These are phyloP conservation scores for Alternaria brassicae DNA, from an alignment of 2,329 filamentous ascomycete species.

Conservation along the genomic window DNA sequence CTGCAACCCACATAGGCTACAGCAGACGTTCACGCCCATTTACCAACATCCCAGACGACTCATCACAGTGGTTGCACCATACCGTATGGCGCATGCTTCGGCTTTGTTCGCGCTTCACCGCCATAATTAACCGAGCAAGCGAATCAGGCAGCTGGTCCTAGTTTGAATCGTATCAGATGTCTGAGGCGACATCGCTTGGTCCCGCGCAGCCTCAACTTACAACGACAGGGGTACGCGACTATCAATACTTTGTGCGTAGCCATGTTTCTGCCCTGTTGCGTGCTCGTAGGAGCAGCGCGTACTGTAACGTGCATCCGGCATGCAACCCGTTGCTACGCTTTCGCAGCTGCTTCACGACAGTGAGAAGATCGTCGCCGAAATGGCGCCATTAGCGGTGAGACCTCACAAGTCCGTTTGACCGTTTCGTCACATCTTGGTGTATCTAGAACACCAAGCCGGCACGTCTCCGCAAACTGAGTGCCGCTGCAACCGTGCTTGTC, in stretches of 20 bases:
- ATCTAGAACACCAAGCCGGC: slow-evolving; percentile 5
- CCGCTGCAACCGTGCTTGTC: slow-evolving; percentile 12
- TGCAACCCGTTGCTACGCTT: background rate
- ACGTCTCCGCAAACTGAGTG: slow-evolving; percentile 1
- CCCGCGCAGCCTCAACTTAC: slow-evolving; percentile 17
- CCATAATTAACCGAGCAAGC: slow-evolving; percentile 25
- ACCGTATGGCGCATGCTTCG: slow-evolving; percentile 24
- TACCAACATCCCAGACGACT: background rate
- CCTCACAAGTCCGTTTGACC: slow-evolving; percentile 2
- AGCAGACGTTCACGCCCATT: background rate
- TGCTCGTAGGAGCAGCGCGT: background rate
- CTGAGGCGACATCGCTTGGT: slow-evolving; percentile 18
- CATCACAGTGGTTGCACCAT: slow-evolving; percentile 16
- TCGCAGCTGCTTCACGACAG: background rate
- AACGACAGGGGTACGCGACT: background rate
- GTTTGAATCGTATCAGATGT: slow-evolving; percentile 4
- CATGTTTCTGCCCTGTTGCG: background rate
- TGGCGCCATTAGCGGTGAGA: slow-evolving; percentile 18
- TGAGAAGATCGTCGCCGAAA: slow-evolving; percentile 4
- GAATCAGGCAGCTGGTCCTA: slow-evolving; percentile 17
- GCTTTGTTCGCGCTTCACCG: slow-evolving; percentile 36
- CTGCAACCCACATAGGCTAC: background rate
- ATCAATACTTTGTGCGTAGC: background rate
- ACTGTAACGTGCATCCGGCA: background rate
- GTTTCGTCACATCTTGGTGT: background rate